Base-by-base conservation (phyloP, 2,329 filamentous ascomycete genomes). In the Arthroderma sp. region DNA sequence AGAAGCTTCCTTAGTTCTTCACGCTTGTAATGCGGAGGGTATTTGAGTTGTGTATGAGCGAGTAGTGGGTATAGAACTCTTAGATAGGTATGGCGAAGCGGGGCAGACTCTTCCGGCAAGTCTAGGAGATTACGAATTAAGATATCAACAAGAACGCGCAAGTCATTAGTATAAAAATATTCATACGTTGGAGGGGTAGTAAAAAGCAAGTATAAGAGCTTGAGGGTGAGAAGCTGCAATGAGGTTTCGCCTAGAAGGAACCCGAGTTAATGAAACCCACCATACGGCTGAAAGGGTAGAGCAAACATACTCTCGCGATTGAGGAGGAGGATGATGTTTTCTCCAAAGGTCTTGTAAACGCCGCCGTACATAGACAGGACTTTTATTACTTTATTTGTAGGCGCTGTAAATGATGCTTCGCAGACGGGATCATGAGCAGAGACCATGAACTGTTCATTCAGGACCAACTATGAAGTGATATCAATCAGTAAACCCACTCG, bases 381-480 rank as follows among this genome's bases (percentile, higher is more conserved):
- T 62, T 96, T 96, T 63, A 98, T 82, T 41, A 98, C 86, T 53
- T 88, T 81, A 59, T 98, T 98, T 3, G 91, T 96, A 4, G 77
- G 74, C 27, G 69, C 64, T 6, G 68, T 61, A 46, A 45, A 51
- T 7, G 58, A 53, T 38, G 52, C 58, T 53, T 55, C 61, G 53
- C 56, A 63, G 53, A 56, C 50, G 38, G 68, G 61, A 71, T 75
- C 48, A 74, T 83, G 54, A 70, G 74, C 70, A 28, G 73, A 75
- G 45, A 96, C 80, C 84, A 98, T 94, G 65, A 95, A 98, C 65
- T 98, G 91, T 64, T 98, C 91, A 64, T 98, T 98, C 52, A 98
- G 68, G 29, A 96, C 88, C 55, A 98, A 76, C 86, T 94, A 42
- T 10, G 29, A 37, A 40, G n/a, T 47, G 46, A 46, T 47, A 48